A percentile compares a stretch with the other conserved stretches of the same genome.
Evolutionary conservation across 352 stramenopile species (phyloP).

Genomic region (Sclerospora graminicola): DNA sequence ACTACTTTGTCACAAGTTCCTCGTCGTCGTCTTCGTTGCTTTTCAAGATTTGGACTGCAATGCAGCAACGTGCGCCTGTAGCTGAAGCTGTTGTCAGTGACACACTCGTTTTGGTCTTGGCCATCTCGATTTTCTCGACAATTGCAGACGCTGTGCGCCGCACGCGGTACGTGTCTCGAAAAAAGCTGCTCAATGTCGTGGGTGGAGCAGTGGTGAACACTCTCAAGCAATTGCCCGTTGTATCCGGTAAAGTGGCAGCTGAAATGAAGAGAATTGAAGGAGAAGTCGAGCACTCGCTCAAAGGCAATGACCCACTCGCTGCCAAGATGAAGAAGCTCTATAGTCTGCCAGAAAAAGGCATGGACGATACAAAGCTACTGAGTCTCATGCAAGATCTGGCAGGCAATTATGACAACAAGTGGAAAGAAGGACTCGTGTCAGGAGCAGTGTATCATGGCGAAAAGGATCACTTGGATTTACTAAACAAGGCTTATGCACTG

Average conservation of each 20-base stretch:
- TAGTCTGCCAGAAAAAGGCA: slow-evolving; percentile 49
- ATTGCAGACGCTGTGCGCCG: slow-evolving; percentile 34
- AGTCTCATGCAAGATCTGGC: slow-evolving; percentile 60
- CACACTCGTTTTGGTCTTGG: slow-evolving; percentile 16
- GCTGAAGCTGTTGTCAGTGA: slow-evolving; percentile 34
- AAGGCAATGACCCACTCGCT: slow-evolving; percentile 34
- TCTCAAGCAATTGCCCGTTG: slow-evolving; percentile 49
- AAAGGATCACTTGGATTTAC: slow-evolving; percentile 81
- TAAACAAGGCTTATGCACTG: no score
- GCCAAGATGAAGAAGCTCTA: slow-evolving; percentile 45
- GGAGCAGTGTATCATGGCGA: slow-evolving; percentile 92
- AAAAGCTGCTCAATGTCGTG: slow-evolving; percentile 62
- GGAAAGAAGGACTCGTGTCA: slow-evolving; percentile 88
- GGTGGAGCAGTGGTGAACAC: slow-evolving; percentile 36
- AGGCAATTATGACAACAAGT: slow-evolving; percentile 83
- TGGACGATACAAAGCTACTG: no score
- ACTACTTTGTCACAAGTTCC: slow-evolving; percentile 22
- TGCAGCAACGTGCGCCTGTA: slow-evolving; percentile 12
- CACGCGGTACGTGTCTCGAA: slow-evolving; percentile 61
- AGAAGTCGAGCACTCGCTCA: slow-evolving; percentile 68
- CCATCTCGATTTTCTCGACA: slow-evolving; percentile 17
- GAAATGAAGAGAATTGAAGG: slow-evolving; percentile 77
- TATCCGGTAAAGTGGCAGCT: slow-evolving; percentile 35
- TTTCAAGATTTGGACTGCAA: slow-evolving; percentile 21
- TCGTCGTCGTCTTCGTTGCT: slow-evolving; percentile 18